Conservation (phyloP, 2,329 filamentous ascomycete species). For the Sporothrix dimorphospora region DNA sequence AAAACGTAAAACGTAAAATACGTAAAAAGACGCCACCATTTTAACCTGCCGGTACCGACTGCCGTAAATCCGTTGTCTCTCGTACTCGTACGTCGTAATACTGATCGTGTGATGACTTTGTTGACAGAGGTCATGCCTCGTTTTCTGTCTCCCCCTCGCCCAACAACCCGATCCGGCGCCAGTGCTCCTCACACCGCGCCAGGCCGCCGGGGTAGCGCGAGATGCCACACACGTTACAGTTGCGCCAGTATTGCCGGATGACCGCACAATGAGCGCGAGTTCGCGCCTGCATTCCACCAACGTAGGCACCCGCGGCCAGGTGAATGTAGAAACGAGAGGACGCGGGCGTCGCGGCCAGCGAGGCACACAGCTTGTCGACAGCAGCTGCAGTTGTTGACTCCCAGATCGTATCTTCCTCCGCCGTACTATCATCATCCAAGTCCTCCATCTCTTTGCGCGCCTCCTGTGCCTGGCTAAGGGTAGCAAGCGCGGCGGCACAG, state of each 20-base stretch:
- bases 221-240: slow-evolving; percentile 44
- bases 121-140: neutral
- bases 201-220: slow-evolving; percentile 41
- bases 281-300: slow-evolving; percentile 44
- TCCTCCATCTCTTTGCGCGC: neutral
- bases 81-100: neutral
- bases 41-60: neutral
- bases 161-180: slow-evolving; percentile 28
- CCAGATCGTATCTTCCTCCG: slow-evolving; percentile 8
- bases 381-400: slow-evolving; percentile 38
- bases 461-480: slow-evolving; percentile 31
- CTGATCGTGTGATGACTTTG: neutral
- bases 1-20: neutral
- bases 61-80: neutral
- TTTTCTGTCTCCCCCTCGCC: neutral
- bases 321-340: slow-evolving; percentile 47
- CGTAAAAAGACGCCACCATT: neutral
- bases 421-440: neutral
- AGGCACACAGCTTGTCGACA: slow-evolving; percentile 43
- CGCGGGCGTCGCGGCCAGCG: slow-evolving; percentile 40
- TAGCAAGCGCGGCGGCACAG: slow-evolving; percentile 43
- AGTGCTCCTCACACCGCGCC: slow-evolving; percentile 30
- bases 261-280: slow-evolving; percentile 41
- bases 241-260: slow-evolving; percentile 45
- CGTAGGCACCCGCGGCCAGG: slow-evolving; percentile 44